Conservation (phyloP, 306 rosid genomes). For the Abrus precatorius region DNA sequence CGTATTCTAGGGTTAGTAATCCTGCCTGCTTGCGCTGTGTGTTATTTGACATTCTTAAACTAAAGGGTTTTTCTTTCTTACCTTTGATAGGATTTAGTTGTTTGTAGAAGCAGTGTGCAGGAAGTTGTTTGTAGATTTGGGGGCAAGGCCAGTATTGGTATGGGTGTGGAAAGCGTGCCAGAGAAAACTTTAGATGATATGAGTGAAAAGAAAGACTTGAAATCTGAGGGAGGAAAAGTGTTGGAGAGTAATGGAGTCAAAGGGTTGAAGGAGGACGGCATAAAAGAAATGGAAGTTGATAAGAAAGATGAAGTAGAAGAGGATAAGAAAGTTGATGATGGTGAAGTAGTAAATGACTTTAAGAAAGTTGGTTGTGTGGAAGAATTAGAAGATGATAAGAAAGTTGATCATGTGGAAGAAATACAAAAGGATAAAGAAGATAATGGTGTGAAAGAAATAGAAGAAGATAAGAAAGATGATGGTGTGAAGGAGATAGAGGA, state of each 20-base stretch:
- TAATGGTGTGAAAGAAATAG: conserved; percentile 48
- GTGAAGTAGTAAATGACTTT: neutral
- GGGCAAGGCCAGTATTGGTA: conserved; percentile 42
- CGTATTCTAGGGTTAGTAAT: neutral
- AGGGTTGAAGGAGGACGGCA: conserved; percentile 58
- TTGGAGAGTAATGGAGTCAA: conserved; percentile 56
- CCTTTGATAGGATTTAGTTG: conserved; percentile 29
- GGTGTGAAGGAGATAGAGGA: conserved; percentile 38
- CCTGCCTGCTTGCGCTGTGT: no score
- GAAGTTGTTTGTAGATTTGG: conserved; percentile 38
- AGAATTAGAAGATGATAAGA: conserved; percentile 14
- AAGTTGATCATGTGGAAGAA: conserved; percentile 15
- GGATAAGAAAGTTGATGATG: neutral
- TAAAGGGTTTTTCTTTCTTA: neutral
- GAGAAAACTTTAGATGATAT: conserved; percentile 49
- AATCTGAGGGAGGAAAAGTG: conserved; percentile 47
- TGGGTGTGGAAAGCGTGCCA: conserved; percentile 67
- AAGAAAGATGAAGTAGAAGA: conserved; percentile 53
- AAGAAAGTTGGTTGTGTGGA: conserved; percentile 42
- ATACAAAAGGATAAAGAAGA: conserved; percentile 28
- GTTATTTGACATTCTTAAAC: neutral
- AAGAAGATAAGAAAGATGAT: conserved; percentile 47
- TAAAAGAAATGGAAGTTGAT: conserved; percentile 44
- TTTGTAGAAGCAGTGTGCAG: conserved; percentile 32
- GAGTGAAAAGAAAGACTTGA: conserved; percentile 53